Evolutionary conservation across 2,329 filamentous ascomycete genomes (phyloP).

Genomic region (Aureobasidium sp.): DNA sequence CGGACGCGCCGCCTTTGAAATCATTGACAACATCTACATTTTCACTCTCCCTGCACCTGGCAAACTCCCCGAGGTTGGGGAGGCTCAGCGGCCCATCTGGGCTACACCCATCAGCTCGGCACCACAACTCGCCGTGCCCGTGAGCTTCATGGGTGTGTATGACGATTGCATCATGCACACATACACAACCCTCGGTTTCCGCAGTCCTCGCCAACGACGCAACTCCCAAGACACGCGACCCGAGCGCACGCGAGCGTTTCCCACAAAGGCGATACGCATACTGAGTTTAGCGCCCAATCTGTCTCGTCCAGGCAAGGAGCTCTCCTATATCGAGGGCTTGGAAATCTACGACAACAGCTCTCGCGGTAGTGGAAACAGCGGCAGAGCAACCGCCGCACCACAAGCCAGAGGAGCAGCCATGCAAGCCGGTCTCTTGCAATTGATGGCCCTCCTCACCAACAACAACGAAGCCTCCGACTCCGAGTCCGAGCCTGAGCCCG

Average conservation of each 20-base stretch:
- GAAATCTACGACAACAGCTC: background rate
- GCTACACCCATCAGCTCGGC: constrained; percentile 30
- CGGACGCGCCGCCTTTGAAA: constrained; percentile 36
- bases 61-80: background rate
- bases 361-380: background rate
- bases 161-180: constrained; percentile 41
- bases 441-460: constrained; percentile 13
- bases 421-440: constrained; percentile 12
- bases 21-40: constrained; percentile 36
- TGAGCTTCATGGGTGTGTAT: constrained; percentile 40
- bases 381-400: background rate
- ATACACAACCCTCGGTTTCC: constrained; percentile 24
- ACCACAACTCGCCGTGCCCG: constrained; percentile 32
- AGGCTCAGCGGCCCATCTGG: constrained; percentile 16
- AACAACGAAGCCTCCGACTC: background rate
- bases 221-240: background rate
- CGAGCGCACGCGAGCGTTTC: constrained; percentile 26
- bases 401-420: background rate
- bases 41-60: constrained; percentile 31
- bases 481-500: background rate
- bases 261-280: constrained; percentile 33
- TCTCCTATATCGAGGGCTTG: background rate
- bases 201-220: background rate
- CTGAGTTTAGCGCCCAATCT: constrained; percentile 28
- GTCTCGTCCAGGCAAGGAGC: background rate